phyloP scores from a whole-genome alignment of 1,284 basidiomycete genomes.

The Pseudozyma pruni region DNA sequence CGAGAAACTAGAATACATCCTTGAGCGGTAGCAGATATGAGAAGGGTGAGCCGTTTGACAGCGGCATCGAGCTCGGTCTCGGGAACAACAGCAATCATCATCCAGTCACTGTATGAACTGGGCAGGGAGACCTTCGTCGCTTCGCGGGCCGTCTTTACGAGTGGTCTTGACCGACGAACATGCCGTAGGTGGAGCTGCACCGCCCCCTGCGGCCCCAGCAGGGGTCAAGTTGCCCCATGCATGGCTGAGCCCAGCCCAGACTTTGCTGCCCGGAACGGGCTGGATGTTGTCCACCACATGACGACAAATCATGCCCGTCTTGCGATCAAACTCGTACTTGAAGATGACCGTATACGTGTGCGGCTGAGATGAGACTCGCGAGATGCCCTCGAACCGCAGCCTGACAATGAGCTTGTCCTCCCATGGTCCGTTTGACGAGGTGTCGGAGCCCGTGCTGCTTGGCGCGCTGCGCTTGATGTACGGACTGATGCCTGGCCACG shows the following conservation, averaged over 20 bases:
- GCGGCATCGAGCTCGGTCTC: background rate
- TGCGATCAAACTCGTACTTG: conserved; percentile 59
- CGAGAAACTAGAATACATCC: background rate
- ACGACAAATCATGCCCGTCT: conserved; percentile 54
- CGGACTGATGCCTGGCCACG: conserved; percentile 45
- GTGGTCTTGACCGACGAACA: conserved; percentile 7
- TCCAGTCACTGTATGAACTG: too few relatives aligned
- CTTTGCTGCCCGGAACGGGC: conserved; percentile 59
- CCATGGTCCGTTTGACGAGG: background rate
- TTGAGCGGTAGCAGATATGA: too few relatives aligned
- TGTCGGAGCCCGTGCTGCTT: background rate
- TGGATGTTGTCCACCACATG: conserved; percentile 64
- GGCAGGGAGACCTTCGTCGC: too few relatives aligned
- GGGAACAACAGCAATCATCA: too few relatives aligned
- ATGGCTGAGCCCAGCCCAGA: conserved; percentile 45
- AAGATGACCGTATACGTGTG: conserved; percentile 65
- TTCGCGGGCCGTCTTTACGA: background rate
- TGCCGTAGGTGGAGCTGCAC: conserved; percentile 16
- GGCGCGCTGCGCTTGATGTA: conserved; percentile 14
- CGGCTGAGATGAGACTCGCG: conserved; percentile 48
- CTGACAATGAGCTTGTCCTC: conserved; percentile 54
- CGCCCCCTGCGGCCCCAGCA: conserved; percentile 16
- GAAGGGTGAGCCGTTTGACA: too few relatives aligned
- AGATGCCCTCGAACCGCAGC: conserved; percentile 56
- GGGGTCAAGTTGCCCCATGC: conserved; percentile 41